Conservation (phyloP, 371 early-diverging fungal species). For the Rhizomucor miehei region DNA sequence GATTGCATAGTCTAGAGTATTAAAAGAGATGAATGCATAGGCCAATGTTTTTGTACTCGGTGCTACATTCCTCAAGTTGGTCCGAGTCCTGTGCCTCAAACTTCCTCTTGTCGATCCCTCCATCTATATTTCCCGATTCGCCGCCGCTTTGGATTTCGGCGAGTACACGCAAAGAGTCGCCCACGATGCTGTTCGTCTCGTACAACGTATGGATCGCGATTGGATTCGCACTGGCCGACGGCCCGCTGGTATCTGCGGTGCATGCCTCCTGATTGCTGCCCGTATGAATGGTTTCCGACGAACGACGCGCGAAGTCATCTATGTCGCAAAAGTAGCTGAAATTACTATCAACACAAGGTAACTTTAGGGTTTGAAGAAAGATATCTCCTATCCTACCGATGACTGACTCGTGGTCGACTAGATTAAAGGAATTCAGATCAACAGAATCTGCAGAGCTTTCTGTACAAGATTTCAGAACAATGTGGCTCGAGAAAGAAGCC, state of each 20-base stretch:
- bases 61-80: constrained; percentile 86
- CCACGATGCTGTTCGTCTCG: constrained; percentile 83
- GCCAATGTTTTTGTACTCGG: constrained; percentile 95
- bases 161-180: constrained; percentile 81
- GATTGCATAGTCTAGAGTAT: neutral
- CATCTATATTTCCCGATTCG: constrained; percentile 95
- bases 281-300: constrained; percentile 93
- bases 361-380: neutral
- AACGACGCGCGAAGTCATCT: constrained; percentile 85
- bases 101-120: constrained; percentile 97
- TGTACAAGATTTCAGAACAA: constrained; percentile 83
- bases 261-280: constrained; percentile 92
- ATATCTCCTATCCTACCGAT: neutral
- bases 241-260: constrained; percentile 99
- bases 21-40: constrained; percentile 18
- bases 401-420: constrained; percentile 10
- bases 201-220: constrained; percentile 97
- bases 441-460: constrained; percentile 90
- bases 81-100: constrained; percentile 67
- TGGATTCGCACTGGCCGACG: constrained; percentile 98
- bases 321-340: constrained; percentile 93
- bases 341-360: constrained; percentile 85
- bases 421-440: constrained; percentile 85
- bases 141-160: constrained; percentile 91
- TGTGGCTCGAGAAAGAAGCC: constrained; percentile 85